Base-by-base conservation (phyloP, 345 rosid genomes). In the Gossypium turneri region DNA sequence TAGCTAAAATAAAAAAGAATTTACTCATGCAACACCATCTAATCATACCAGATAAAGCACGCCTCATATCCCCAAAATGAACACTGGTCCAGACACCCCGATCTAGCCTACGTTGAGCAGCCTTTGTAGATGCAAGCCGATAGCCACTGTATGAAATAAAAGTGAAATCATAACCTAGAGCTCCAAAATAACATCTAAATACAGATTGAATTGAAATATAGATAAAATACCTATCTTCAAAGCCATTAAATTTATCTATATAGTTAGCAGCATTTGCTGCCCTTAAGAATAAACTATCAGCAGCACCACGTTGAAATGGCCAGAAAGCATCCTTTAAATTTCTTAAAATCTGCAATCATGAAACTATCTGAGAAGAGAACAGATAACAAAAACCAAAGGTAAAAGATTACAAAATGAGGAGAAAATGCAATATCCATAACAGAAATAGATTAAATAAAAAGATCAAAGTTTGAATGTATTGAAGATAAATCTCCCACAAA, bases 311-410 rank as follows among this genome's bases (percentile, higher is more conserved):
- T 73, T 84, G 87, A 84, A 88, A 90, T 65, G 94, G 94, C 94
- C 91, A 90, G 80, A 90, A 88, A 75, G 87, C 86, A 73, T 61
- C 83, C 83, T 88, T 90, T 81, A 88, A 82, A 78, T 75, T 79
- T 79, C 80, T 82, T 76, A 88, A 83, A 56, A 82, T 80, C 91
- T 86, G 84, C 80, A 78, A 25, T 9, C 55, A 48, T 20, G 8
- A 43, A 4, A 60, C 44, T 62, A 41, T 19, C 27, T 9, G 61
- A 61, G 27, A 9, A 51, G 63, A 72, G 55, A 75, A 24, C 43
- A 5, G 51, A 66, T 38, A 41, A 13, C 16, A 60, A 51, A 38
- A 43, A 53, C 0, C 8, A 16, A 22, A 20, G 44, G 43, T 22
- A 72, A 58, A 58, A 58, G 7, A 58, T 24, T 22, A 58, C 34